Percentiles rank a stretch among this genome's conserved stretches.
Conservation (phyloP, 2,329 filamentous ascomycete genomes). For the Elsinoe batatas region DNA sequence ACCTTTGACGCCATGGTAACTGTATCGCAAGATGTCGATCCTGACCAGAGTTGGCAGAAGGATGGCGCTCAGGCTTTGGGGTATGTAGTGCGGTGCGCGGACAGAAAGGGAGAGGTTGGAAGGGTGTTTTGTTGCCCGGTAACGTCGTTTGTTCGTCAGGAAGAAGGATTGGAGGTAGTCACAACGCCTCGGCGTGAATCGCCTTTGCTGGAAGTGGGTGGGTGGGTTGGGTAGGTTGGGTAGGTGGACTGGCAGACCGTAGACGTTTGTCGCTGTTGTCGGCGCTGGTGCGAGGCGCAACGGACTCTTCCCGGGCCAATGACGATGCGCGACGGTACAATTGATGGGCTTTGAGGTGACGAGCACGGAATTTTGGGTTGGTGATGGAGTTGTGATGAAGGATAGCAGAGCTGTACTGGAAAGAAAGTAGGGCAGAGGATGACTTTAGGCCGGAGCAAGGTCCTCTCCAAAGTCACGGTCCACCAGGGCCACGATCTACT, state of each 20-base stretch:
- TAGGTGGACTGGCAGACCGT: background rate
- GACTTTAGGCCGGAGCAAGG: conserved; percentile 10
- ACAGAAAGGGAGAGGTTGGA: conserved; percentile 7
- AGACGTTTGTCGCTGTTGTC: conserved; percentile 8
- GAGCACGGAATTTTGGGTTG: background rate
- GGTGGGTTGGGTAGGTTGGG: background rate
- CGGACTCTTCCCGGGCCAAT: conserved; percentile 6
- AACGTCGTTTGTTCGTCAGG: background rate
- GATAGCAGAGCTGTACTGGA: background rate
- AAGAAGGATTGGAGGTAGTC: conserved; percentile 7
- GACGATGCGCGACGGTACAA: conserved; percentile 6
- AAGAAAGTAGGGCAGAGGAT: conserved; percentile 2
- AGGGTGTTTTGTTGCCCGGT: conserved; percentile 11
- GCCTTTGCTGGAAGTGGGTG: conserved; percentile 5
- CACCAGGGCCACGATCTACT: background rate
- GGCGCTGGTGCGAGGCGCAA: conserved; percentile 10
- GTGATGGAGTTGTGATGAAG: conserved; percentile 6
- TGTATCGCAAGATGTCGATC: conserved; percentile 4
- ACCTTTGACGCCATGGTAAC: conserved; percentile 17
- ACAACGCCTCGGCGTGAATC: conserved; percentile 6
- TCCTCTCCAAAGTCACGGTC: background rate
- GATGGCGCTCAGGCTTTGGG: background rate
- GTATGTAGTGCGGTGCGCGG: background rate
- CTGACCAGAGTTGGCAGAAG: conserved; percentile 10
- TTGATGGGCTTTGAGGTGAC: background rate